Evolutionary conservation across 169 alveolate genomes (phyloP).

Genomic region (Eimeria brunetti): DNA sequence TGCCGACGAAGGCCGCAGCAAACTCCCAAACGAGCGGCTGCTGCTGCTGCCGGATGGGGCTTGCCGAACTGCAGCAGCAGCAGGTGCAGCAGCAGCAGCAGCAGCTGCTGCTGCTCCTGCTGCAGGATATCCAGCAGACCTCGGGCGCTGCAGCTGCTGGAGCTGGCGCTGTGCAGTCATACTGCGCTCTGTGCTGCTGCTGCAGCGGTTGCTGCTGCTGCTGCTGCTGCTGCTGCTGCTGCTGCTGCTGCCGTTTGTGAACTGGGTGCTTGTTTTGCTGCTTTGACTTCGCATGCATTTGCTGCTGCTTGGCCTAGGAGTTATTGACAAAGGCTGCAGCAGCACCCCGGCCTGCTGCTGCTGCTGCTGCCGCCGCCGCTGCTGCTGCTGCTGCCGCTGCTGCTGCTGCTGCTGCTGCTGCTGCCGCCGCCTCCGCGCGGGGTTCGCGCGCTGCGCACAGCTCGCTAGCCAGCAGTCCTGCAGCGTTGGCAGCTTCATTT

Average conservation of each 20-base stretch:
- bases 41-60: constrained; percentile 25
- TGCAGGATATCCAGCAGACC: constrained; percentile 6
- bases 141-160: constrained; percentile 23
- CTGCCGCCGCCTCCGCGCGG: constrained; percentile 16
- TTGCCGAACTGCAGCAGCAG: constrained; percentile 22
- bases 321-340: neutral
- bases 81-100: constrained; percentile 33
- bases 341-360: constrained; percentile 1
- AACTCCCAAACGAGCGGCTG: neutral
- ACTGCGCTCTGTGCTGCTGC: neutral
- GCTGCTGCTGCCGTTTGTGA: neutral
- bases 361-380: neutral
- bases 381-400: constrained; percentile 24
- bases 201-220: neutral
- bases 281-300: neutral
- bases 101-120: constrained; percentile 35
- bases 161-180: neutral
- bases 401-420: constrained; percentile 37
- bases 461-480: constrained; percentile 53
- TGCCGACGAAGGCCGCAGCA: constrained; percentile 41
- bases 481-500: constrained; percentile 21
- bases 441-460: neutral
- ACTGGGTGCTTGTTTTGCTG: neutral
- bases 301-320: neutral
- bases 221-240: constrained; percentile 13